Evolutionary conservation across 1,284 basidiomycete genomes (phyloP).

Genomic region (Gastroboletus turbinatus): DNA sequence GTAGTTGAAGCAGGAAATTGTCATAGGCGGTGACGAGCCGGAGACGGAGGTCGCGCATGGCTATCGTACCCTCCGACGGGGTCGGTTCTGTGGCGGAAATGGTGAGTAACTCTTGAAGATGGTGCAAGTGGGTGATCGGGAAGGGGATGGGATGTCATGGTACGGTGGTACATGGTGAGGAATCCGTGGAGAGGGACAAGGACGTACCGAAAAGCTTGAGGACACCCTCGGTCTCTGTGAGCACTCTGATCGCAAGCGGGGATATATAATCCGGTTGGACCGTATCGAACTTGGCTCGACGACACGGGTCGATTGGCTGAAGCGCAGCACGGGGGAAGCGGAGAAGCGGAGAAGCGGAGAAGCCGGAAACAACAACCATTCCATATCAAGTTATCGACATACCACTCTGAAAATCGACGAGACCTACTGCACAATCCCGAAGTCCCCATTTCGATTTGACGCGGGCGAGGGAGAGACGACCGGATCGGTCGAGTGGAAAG

Average conservation of each 20-base stretch:
- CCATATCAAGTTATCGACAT: not conserved
- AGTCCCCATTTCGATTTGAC: conserved; percentile 27
- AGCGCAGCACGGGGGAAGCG: not conserved
- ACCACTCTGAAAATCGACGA: not conserved
- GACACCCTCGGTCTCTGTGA: conserved; percentile 28
- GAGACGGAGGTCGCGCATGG: conserved; percentile 27
- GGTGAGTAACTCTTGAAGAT: not conserved
- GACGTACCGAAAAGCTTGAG: conserved; percentile 33
- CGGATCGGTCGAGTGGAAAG: conserved; percentile 24
- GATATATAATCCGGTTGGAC: conserved; percentile 27
- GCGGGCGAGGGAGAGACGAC: conserved; percentile 18
- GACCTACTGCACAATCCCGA: conserved; percentile 19
- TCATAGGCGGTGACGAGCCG: conserved; percentile 22
- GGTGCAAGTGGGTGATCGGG: not conserved
- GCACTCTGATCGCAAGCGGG: conserved; percentile 28
- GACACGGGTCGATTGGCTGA: conserved; percentile 31
- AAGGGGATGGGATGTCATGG: too few relatives aligned
- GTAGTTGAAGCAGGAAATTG: conserved; percentile 11
- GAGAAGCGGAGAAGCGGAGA: too few relatives aligned
- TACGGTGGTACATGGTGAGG: too few relatives aligned
- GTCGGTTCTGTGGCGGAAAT: conserved; percentile 23
- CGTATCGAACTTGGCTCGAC: conserved; percentile 25
- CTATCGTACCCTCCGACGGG: conserved; percentile 23
- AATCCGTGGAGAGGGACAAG: rapidly evolving
- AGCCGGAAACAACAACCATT: too few relatives aligned